These are phyloP conservation scores for Claviceps capensis DNA, from an alignment of 2,329 filamentous ascomycete species.

Conservation along the genomic window DNA sequence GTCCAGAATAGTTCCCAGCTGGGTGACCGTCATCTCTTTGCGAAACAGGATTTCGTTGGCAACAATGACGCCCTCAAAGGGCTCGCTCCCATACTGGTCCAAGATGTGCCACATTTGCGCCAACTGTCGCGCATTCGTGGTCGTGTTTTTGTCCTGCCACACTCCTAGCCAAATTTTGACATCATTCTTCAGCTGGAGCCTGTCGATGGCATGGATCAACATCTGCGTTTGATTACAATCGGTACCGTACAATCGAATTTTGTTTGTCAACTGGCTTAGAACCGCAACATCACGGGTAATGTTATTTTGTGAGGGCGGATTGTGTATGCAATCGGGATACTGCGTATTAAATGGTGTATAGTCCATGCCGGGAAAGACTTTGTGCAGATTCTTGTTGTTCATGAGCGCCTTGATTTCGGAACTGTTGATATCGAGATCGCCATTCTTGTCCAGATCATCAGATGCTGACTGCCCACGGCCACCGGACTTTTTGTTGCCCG, in stretches of 20 bases:
- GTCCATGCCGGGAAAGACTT: slow-evolving; percentile 89
- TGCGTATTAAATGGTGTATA: slow-evolving; percentile 88
- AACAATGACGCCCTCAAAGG: slow-evolving; percentile 71
- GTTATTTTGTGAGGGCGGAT: slow-evolving; percentile 84
- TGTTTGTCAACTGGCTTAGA: slow-evolving; percentile 78
- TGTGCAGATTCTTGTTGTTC: slow-evolving; percentile 71
- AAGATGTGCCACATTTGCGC: slow-evolving; percentile 74
- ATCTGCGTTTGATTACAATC: slow-evolving; percentile 97
- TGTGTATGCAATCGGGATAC: slow-evolving; percentile 67
- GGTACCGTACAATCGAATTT: slow-evolving; percentile 79
- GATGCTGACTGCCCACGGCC: slow-evolving; percentile 32
- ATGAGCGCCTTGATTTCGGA: slow-evolving; percentile 67
- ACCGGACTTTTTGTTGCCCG: slow-evolving; percentile 31
- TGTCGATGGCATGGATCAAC: slow-evolving; percentile 69
- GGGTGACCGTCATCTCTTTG: slow-evolving; percentile 52
- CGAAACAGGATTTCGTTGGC: slow-evolving; percentile 72
- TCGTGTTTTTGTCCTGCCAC: slow-evolving; percentile 74
- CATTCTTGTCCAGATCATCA: slow-evolving; percentile 47
- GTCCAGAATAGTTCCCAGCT: slow-evolving; percentile 50
- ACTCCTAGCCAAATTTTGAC: slow-evolving; percentile 93
- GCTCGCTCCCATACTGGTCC: slow-evolving; percentile 48
- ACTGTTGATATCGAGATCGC: slow-evolving; percentile 62
- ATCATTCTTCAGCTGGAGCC: slow-evolving; percentile 52
- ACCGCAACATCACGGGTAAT: slow-evolving; percentile 84
- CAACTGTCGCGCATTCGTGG: slow-evolving; percentile 74